These are phyloP conservation scores for Auriscalpium orientale DNA, from an alignment of 768 basidiomycete species.

Conservation along the genomic window DNA sequence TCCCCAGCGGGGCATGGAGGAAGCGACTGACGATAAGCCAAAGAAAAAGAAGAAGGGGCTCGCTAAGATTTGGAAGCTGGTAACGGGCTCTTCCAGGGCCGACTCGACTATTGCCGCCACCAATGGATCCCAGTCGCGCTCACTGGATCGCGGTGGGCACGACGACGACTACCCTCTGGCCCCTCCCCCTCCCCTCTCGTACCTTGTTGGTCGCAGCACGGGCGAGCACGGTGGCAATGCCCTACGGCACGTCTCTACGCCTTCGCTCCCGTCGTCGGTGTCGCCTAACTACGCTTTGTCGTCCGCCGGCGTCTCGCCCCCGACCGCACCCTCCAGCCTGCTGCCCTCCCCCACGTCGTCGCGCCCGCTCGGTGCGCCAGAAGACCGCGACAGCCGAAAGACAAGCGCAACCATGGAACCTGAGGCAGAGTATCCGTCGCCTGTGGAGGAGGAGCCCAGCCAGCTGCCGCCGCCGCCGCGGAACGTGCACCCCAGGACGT, in stretches of 20 bases:
- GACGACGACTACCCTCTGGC: slow-evolving; percentile 75
- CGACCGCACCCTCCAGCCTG: slow-evolving; percentile 68
- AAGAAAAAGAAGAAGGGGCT: slow-evolving; percentile 76
- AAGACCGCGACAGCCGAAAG: slow-evolving; percentile 37
- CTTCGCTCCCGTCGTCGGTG: slow-evolving; percentile 54
- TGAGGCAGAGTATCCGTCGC: slow-evolving; percentile 31
- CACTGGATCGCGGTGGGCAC: slow-evolving; percentile 28
- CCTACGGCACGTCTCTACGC: slow-evolving; percentile 59
- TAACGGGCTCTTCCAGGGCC: slow-evolving; percentile 45
- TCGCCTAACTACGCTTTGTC: slow-evolving; percentile 49
- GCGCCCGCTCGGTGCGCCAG: slow-evolving; percentile 51
- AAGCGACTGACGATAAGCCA: slow-evolving; percentile 30
- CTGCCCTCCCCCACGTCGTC: slow-evolving; percentile 73
- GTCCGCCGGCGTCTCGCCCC: slow-evolving; percentile 61
- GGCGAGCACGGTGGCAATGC: slow-evolving; percentile 41
- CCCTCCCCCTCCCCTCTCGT: slow-evolving; percentile 88
- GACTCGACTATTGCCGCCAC: slow-evolving; percentile 30
- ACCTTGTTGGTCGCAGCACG: slow-evolving; percentile 59
- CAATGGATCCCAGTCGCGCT: slow-evolving; percentile 29
- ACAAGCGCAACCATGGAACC: slow-evolving; percentile 32
- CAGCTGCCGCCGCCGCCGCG: background rate
- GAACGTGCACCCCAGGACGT: slow-evolving; percentile 44
- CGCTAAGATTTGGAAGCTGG: slow-evolving; percentile 74
- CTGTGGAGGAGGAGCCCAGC: slow-evolving; percentile 10
- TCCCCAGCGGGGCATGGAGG: slow-evolving; percentile 16